Evolutionary conservation across 2,329 filamentous ascomycete species (phyloP), one percentile per base, ranked within the genome.

Genomic region (Aspergillus sp.): DNA sequence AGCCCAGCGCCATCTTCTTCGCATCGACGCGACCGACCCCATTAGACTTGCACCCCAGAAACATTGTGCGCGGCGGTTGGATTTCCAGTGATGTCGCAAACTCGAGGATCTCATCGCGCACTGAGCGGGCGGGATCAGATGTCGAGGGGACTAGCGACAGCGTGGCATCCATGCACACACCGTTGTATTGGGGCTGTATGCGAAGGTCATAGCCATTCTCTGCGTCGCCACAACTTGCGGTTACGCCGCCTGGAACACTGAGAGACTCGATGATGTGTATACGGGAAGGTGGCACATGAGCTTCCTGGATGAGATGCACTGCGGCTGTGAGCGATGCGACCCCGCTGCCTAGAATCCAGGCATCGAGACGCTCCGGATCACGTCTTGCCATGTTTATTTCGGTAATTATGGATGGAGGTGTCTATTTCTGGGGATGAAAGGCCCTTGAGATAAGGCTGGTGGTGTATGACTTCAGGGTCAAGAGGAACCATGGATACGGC

Each of bases 211-310:
- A 76, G 1, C 74, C 73, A 33, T 70, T 68, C 27, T 68, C 61
- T 8, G 69, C 64, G 58, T 68, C 66, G 2, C 71, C 67, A 12
- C 63, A 52, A 20, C 66, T 69, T 27, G 66, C 64, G 15, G 73
- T 65, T 7, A 68, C 69, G 20, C 71, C 70, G 17, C 72, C 72
- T 1, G 73, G 63, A 7, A 66, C 51, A 11, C 59, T 58, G 12
- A 69, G 64, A 20, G 69, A 67, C 54, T 75, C 73, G 42, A 75
- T 60, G 24, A 76, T 69, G 30, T 72, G 73, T 56, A 76, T 70
- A 41, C 68, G 68, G 11, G 63, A 57, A 0, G 73, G 66, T 0
- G 71, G 69, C 42, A 75, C 65, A 42, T 70, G 66, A 17, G 67
- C 72, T 57, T 75, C 73, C 37, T 66, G 61, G 19, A 76, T 66